Evolutionary conservation across 495 filamentous ascomycete species (phyloP), one percentile per base, ranked within the genome.

Genomic region (Penicillium turbatum): DNA sequence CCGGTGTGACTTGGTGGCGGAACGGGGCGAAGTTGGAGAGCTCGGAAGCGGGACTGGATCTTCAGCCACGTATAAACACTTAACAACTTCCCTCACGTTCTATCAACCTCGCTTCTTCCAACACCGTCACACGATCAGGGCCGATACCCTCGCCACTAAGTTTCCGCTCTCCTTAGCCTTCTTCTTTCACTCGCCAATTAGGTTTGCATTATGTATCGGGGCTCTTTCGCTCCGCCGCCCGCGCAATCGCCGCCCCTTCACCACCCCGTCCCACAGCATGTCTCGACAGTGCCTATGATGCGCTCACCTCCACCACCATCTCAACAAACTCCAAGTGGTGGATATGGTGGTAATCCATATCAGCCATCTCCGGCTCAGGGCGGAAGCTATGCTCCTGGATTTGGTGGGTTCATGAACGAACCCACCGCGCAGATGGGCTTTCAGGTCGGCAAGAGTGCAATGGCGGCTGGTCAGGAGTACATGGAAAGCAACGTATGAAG

Each of bases 211-310:
- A 96, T 96, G 91, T 92, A 97, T 72, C 86, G 90, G 66, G 75
- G 81, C 56, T 78, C 81, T 42, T 95, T 90, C 73, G 85, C 82
- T 60, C 82, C 83, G 48, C 80, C 84, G 21, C 86, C 84, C 37
- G 86, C 88, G 51, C 87, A 89, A 61, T 96, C 93, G 57, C 93
- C 93, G 64, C 95, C 93, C 37, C 86, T 99, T 55, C 93, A 99
- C 73, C 93, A 99, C 70, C 93, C 93, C 26, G 92, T 97, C 40
- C 95, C 95, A 40, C 95, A 97, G 66, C 95, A 97, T 80, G 92
- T 97, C 51, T 96, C 95, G 59, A 95, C 92, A 44, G 95, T 99
- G 43, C 93, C 93, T n/a, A 92, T 97, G 75, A 87, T 99, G 72
- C 87, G 95, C 75, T 97, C 93, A 48, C 93, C 93, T 32, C 93